Conservation (phyloP, 2,329 filamentous ascomycete species). For the Cytospora piceicola region DNA sequence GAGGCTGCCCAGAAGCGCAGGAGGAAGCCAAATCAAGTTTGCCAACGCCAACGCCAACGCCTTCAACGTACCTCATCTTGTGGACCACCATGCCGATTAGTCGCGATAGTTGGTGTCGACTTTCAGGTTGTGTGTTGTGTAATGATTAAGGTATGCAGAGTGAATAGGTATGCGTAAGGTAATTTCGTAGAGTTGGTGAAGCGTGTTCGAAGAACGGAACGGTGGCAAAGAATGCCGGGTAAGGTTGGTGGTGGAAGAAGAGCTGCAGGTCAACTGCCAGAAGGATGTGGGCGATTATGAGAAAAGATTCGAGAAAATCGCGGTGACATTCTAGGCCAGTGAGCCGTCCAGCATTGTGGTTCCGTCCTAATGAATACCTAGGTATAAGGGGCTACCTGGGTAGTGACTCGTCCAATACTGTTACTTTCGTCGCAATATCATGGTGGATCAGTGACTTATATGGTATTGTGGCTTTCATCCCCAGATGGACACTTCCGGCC, state of each 20-base stretch:
- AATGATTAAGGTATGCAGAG: neutral
- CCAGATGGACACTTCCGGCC: too few species aligned
- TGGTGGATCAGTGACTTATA: neutral
- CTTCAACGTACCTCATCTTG: slow-evolving; percentile 22
- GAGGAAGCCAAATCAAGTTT: neutral
- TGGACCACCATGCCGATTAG: slow-evolving; percentile 7
- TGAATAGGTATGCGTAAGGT: neutral
- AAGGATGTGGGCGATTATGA: slow-evolving; percentile 1
- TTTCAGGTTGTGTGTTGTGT: neutral
- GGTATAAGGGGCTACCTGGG: too few species aligned
- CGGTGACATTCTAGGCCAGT: neutral
- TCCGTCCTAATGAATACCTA: neutral
- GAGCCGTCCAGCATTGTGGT: neutral
- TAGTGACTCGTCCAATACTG: neutral
- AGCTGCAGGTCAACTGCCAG: neutral
- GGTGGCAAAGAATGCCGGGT: slow-evolving; percentile 1
- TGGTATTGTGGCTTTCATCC: neutral
- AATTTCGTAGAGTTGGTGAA: neutral
- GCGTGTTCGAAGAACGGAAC: neutral
- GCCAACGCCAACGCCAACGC: neutral
- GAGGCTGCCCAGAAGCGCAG: neutral
- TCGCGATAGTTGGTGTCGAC: neutral
- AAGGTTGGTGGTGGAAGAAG: neutral
- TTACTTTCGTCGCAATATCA: neutral
- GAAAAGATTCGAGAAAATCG: neutral